Base-by-base conservation (phyloP, 371 early-diverging fungal species). In the Mortierella sp. region DNA sequence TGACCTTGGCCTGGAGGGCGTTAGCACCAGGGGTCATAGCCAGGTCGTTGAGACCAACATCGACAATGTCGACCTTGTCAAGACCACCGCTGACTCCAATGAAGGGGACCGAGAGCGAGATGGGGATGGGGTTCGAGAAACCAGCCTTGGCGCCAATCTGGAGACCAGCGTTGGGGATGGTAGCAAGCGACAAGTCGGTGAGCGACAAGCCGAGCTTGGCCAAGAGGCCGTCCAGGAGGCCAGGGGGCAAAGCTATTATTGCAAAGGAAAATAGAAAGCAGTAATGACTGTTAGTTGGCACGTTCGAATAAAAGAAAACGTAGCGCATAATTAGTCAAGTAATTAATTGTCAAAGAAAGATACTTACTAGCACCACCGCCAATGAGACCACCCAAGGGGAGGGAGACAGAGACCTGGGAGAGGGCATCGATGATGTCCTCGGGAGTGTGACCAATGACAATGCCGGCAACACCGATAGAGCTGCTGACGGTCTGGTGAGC, bases 111-210 rank as follows among this genome's bases (percentile, higher is more conserved):
- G 82, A 82, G 52, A 82, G 7, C 24, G 82, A 71, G 66, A 82
- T 64, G 52, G 82, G 82, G 65, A 82, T 74, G 26, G 82, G 82
- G 74, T 82, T 77, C 66, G 77, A 74, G 78, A 82, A 82, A 3
- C 40, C 41, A 26, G 82, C 82, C 29, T 44, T 74, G 68, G 78
- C 82, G 24, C 82, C 78, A 66, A 70, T 43, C 41, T 74, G 74
- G 41, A 82, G 82, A 44, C 82, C 82, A 40, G 82, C 82, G 43
- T 74, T 74, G 64, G 82, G 78, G 66, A 82, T 74, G 19, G 82
- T 82, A 43, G 78, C 67, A 71, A 82, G 50, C 2, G 82, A 77
- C 52, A 82, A 63, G 43, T 77, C 82, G 8, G 75, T 64, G 41
- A 82, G 47, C 24, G 63, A 26, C 68, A 82, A 50, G 31, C 82